Evolutionary conservation across 345 rosid genomes (phyloP).

Genomic region (Sapria himalayana): DNA sequence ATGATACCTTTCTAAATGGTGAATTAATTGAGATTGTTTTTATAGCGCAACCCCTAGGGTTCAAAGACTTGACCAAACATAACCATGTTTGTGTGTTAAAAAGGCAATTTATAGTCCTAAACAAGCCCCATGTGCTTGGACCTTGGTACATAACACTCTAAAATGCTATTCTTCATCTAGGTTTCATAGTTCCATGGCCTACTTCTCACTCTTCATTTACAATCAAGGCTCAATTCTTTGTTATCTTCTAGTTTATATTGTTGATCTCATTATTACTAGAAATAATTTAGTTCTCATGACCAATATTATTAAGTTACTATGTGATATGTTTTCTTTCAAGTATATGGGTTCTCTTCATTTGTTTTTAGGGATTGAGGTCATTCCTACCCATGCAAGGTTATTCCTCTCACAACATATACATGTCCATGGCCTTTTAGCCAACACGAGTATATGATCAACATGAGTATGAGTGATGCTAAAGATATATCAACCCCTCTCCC

Average conservation of each 20-base stretch:
- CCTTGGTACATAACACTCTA: too few species aligned
- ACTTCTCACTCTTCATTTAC: background rate
- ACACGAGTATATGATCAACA: too few species aligned
- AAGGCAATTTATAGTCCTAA: constrained; percentile 1
- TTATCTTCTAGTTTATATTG: background rate
- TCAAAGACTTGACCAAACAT: background rate
- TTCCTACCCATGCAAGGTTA: background rate
- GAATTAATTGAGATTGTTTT: background rate
- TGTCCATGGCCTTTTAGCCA: background rate
- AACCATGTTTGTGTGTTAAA: background rate
- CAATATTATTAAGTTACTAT: background rate
- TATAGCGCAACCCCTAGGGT: background rate
- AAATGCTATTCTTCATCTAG: too few species aligned
- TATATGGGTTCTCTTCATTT: background rate
- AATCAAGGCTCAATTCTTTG: background rate
- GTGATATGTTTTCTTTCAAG: background rate
- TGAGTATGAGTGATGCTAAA: background rate
- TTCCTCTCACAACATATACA: too few species aligned
- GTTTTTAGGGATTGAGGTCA: background rate
- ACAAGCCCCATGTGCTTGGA: too few species aligned
- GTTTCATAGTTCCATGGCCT: too few species aligned
- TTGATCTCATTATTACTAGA: background rate
- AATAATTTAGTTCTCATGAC: background rate
- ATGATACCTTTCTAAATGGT: background rate
- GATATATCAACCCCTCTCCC: background rate